Evolutionary conservation across 129 eudicot species (phyloP), one percentile per base, ranked within the genome.

Genomic region (Mikania micrantha): DNA sequence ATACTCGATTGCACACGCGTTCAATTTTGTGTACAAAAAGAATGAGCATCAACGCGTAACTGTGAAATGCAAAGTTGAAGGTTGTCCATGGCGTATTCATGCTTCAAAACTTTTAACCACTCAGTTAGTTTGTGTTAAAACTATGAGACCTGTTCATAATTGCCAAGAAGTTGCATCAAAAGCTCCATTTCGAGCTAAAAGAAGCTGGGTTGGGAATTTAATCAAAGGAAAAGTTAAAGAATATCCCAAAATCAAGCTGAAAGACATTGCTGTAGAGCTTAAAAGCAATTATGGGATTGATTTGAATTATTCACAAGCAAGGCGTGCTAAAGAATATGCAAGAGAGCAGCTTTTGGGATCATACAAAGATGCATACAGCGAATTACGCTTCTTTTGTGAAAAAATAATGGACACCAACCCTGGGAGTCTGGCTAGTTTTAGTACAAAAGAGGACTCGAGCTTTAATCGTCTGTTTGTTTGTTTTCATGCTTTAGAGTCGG

Each of bases 361-460:
- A 17, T 82, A 70, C 67, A 82, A 74, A 75, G 81, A 82, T 20
- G 83, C 87, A 11, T 82, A 82, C 59, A 78, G 78, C n/a, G 81
- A 74, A 41, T 39, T 82, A 10, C 87, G 83, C 2, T 66, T 71
- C 31, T 82, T 78, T 12, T 82, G 87, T 65, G 87, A 82, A 7
- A 82, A 78, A 57, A 78, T 82, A 74, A 75, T 82, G 79, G 84
- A 83, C 64, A 83, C 84, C 5, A 83, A 79, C 32, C 84, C 84
- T 0, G 87, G 87, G 6, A 81, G 86, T 60, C 67, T 85, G 12
- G 87, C 87, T 62, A 81, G 72, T n/a, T 85, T 78, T 6, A 78
- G 72, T 31, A 85, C 90, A 7, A 85, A 85, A 67, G 90, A 81
- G 60, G 86, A 81, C 66, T 78, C 86, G 4, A 85, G 90, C 48